Percentiles rank a stretch among this genome's conserved stretches.
Evolutionary conservation across 441 rosid genomes (phyloP).

Genomic region (Jatropha multifida): DNA sequence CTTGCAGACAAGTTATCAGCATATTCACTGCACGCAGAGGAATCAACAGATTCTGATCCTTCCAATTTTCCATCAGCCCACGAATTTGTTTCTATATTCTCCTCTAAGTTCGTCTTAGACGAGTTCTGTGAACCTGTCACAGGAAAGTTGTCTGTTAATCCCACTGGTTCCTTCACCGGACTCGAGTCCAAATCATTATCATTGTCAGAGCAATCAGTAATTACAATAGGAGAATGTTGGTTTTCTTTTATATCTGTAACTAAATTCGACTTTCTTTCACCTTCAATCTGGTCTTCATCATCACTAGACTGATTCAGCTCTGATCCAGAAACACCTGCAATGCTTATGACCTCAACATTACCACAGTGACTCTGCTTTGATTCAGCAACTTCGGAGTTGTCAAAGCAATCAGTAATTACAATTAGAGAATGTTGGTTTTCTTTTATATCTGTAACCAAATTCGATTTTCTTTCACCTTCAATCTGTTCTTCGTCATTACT

Average conservation of each 20-base stretch:
- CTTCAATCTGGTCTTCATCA: conserved; percentile 14
- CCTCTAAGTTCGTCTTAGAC: conserved; percentile 24
- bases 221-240: background rate
- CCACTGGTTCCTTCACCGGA: conserved; percentile 26
- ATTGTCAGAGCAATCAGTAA: background rate
- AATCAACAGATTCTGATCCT: background rate
- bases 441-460: background rate
- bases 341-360: background rate
- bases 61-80: background rate
- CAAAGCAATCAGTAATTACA: background rate
- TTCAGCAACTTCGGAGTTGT: background rate
- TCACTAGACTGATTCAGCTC: conserved; percentile 1
- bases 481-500: background rate
- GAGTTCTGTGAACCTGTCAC: conserved; percentile 20
- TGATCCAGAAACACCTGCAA: background rate
- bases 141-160: conserved; percentile 25
- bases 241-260: background rate
- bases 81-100: conserved; percentile 21
- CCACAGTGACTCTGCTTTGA: background rate
- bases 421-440: conserved; percentile 7
- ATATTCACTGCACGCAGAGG: conserved; percentile 26
- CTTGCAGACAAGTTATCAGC: conserved; percentile 19
- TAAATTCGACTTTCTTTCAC: conserved; percentile 12
- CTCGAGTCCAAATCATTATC: conserved; percentile 26
- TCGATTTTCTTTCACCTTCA: conserved; percentile 7